These are phyloP conservation scores for Candida easanensis DNA, from an alignment of 805 yeast genomes.

Conservation along the genomic window DNA sequence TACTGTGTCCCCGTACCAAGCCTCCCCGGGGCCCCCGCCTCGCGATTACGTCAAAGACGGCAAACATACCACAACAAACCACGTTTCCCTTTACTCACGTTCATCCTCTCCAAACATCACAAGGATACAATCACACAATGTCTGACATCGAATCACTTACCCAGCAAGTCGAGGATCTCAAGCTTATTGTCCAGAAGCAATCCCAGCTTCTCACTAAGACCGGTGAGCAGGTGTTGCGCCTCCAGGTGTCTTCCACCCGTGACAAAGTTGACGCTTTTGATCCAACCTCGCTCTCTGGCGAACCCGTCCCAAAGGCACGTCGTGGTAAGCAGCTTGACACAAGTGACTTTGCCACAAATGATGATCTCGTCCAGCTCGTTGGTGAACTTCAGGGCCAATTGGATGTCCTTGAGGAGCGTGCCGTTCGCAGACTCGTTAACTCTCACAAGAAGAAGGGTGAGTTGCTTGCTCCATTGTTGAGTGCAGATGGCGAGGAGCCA, in stretches of 20 bases:
- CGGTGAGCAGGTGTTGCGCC: constrained; percentile 71
- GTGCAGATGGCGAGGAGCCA: constrained; percentile 76
- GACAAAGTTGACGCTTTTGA: constrained; percentile 32
- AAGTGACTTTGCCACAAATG: constrained; percentile 69
- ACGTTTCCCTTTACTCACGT: neutral
- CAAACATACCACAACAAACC: neutral
- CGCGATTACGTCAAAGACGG: neutral
- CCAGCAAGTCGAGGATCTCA: constrained; percentile 47
- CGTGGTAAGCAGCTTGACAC: constrained; percentile 33
- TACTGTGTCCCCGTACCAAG: too few species aligned
- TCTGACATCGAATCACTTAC: constrained; percentile 15
- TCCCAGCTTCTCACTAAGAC: constrained; percentile 65
- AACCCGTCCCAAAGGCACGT: constrained; percentile 8
- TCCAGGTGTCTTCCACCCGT: constrained; percentile 59
- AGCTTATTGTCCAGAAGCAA: constrained; percentile 60
- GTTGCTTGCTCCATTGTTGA: constrained; percentile 65
- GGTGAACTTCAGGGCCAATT: constrained; percentile 89
- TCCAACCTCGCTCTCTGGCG: constrained; percentile 14
- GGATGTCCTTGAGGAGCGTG: constrained; percentile 73
- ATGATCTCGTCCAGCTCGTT: constrained; percentile 82
- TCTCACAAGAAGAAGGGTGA: constrained; percentile 44
- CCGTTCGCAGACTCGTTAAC: constrained; percentile 68
- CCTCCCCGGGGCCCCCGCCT: too few species aligned
- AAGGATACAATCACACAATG: constrained; percentile 3
- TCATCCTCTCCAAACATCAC: neutral